Base-by-base conservation (phyloP, 1,284 basidiomycete species). In the Prillingera fragicola region DNA sequence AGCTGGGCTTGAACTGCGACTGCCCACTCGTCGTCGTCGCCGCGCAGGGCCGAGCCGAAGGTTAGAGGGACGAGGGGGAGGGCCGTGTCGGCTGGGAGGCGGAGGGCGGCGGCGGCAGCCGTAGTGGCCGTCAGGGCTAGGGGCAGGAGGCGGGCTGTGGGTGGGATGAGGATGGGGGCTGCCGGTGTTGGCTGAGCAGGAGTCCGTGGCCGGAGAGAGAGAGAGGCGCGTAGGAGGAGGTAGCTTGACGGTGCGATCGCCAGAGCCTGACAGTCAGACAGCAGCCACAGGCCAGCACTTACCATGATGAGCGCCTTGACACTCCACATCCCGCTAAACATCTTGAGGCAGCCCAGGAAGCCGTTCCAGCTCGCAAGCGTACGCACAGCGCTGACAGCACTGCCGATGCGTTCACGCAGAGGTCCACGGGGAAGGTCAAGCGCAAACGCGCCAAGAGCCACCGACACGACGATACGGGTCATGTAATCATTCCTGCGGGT, bases 21-120 rank as follows among this genome's bases (percentile, higher is more conserved):
- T 2, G 50, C 50, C 50, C 50, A 52, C 43, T 52, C 50, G 41
- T 52, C 50, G 46, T 52, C 50, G 43, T 52, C 50, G 37, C 43
- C 46, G 26, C 50, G 46, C 15, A 52, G 50, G 4, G 43, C 37
- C 7, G 28, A 38, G 15, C 33, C 37, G n/a, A 52, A 38, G 12
- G 46, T 41, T 4, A 52, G 38, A 2, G 50, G 50, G 7, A 52
- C 41, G 8, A 52, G 43, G 1, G 50, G 50, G 5, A 52, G 40
- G 13, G 43, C 46, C 3, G 46, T 38, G 43, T 48, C 46, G 15
- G 34, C 43, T 3, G 25, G 29, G 1, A 38, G 41, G 15, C 14
- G 35, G 9, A 41, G 22, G 23, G 43, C 22, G n/a, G 46, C 26
- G 14, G 43, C 39, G 15, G 43, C 32, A 4, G 46, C 41, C n/a